A percentile compares a stretch with the other conserved stretches of the same genome.
Evolutionary conservation across 2,329 filamentous ascomycete species (phyloP).

Genomic region (Arthrobotrys pseudoclavata): DNA sequence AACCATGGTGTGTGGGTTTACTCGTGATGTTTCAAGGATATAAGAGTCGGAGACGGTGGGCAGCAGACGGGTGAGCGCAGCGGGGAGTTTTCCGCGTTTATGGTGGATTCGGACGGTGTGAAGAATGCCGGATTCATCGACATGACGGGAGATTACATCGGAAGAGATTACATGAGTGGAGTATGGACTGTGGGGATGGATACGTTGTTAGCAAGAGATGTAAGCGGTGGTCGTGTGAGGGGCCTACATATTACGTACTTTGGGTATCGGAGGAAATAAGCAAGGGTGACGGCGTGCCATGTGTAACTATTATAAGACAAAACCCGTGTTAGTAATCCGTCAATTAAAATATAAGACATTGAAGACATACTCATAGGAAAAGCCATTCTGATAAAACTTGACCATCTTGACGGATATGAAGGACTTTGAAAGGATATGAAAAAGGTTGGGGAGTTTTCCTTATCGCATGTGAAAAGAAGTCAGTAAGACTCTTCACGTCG

Average conservation of each 20-base stretch:
- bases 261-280: constrained; percentile 90
- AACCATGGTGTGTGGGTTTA: constrained; percentile 84
- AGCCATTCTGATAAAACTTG: constrained; percentile 64
- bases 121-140: constrained; percentile 81
- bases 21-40: constrained; percentile 82
- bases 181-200: constrained; percentile 77
- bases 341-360: constrained; percentile 26
- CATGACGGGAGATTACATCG: constrained; percentile 81
- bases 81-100: constrained; percentile 83
- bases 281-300: constrained; percentile 86
- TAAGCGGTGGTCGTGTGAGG: constrained; percentile 2
- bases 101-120: constrained; percentile 84
- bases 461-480: constrained; percentile 37
- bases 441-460: not conserved
- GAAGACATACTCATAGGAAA: constrained; percentile 63
- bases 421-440: not conserved
- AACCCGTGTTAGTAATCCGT: constrained; percentile 27
- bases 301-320: constrained; percentile 73
- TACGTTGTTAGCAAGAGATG: constrained; percentile 61
- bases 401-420: constrained; percentile 61
- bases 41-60: constrained; percentile 81
- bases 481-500: not conserved
- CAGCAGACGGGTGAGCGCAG: constrained; percentile 80
- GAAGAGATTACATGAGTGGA: constrained; percentile 84
- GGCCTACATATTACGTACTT: constrained; percentile 59